Base-by-base conservation (phyloP, 2,329 filamentous ascomycete genomes). In the Colletotrichum paranaense region DNA sequence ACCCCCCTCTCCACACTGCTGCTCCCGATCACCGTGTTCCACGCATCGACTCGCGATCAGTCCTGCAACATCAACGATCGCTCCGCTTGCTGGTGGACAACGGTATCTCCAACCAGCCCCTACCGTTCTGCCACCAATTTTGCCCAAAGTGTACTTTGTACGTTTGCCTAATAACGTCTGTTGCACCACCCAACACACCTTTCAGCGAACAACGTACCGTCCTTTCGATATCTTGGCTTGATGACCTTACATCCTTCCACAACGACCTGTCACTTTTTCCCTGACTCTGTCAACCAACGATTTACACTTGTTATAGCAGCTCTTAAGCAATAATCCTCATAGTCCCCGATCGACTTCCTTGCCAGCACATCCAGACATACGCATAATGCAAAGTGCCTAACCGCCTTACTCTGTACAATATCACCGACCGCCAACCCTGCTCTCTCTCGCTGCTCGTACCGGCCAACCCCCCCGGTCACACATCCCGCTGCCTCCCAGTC, bases 1-100 rank as follows among this genome's bases (percentile, higher is more conserved):
- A 49, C 42, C 19, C 52, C 52, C 64, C 62, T 73, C 38, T 66
- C 35, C 63, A 57, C 69, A n/a, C 65, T 68, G 60, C 56, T 42
- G 14, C 28, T 52, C 67, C 73, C 74, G 73, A 74, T 75, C 74
- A 73, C 68, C 62, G 53, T 24, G 52, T 67, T 35, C 71, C 49
- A 65, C 28, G 64, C 74, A 53, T 42, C 49, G 4, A 58, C 60
- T 67, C 56, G 56, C 72, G 74, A 75, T 75, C 74, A 75, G 64
- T 24, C 60, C 72, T 66, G 66, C 60, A 62, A 63, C 26, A 66
- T 63, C 28, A 67, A 60, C 46, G 68, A 73, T 72, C 63, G 72
- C 46, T 68, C 49, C 59, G 72, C 62, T 57, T 32, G 46, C 62
- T 55, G 35, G 32, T 57, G 69, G 56, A 52, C 67, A 70, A 42